Conservation (phyloP, 208 protist species). For the Acanthamoeba lenticulata region DNA sequence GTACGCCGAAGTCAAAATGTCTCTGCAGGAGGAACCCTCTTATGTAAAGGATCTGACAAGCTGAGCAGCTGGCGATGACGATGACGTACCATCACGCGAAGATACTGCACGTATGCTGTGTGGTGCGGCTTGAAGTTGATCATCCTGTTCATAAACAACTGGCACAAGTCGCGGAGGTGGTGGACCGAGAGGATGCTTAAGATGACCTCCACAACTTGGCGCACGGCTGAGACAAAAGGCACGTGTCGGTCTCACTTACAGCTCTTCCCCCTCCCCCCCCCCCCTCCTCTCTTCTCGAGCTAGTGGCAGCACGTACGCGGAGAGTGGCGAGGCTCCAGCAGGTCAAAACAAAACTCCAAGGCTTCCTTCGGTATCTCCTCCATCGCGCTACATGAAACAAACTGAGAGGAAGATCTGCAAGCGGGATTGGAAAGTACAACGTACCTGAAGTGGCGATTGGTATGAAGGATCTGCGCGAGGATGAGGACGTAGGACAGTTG, state of each 20-base stretch:
- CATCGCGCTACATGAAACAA: too few relatives aligned
- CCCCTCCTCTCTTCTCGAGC: too few relatives aligned
- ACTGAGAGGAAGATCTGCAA: neutral
- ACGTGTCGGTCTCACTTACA: too few relatives aligned
- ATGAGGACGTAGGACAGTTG: neutral
- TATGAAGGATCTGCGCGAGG: neutral
- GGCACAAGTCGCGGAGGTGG: slow-evolving; percentile 42
- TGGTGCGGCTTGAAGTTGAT: slow-evolving; percentile 4
- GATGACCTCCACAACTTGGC: neutral
- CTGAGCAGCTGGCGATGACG: neutral
- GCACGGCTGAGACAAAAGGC: neutral
- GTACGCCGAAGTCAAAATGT: slow-evolving; percentile 30
- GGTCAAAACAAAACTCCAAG: slow-evolving; percentile 21
- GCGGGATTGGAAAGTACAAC: too few relatives aligned
- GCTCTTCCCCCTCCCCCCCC: too few relatives aligned
- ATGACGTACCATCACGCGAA: neutral
- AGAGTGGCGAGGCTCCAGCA: neutral
- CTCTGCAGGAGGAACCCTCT: neutral
- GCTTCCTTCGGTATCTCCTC: slow-evolving; percentile 11
- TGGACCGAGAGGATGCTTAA: neutral
- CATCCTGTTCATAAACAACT: slow-evolving; percentile 61
- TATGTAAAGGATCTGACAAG: too few relatives aligned
- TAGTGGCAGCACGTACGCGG: neutral
- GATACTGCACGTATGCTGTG: neutral
- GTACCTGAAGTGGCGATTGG: neutral